These are phyloP conservation scores for Fraxinus nigra DNA, from an alignment of 305 asterid species.

Conservation along the genomic window DNA sequence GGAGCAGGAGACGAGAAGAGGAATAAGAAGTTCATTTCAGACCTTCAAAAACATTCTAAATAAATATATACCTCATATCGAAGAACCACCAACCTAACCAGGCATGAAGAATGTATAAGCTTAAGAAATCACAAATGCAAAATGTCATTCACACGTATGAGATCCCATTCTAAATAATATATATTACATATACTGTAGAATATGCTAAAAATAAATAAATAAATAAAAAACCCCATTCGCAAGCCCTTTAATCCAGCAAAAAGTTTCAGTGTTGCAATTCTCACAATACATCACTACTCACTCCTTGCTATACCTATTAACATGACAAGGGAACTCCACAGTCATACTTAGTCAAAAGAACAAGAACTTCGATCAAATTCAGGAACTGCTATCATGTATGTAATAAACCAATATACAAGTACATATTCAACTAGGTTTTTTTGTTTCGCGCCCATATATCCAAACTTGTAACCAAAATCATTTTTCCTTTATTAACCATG, in stretches of 20 bases:
- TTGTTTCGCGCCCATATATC: neutral
- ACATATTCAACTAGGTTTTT: neutral
- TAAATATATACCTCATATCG: neutral
- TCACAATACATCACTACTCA: neutral
- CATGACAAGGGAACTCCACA: neutral
- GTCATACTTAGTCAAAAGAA: neutral
- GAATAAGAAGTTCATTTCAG: neutral
- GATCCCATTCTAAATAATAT: neutral
- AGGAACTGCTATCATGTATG: neutral
- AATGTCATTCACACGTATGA: neutral
- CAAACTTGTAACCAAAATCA: neutral
- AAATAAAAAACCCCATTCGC: neutral
- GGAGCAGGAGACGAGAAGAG: neutral
- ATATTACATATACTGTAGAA: neutral
- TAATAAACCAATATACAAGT: neutral
- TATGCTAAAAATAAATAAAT: neutral
- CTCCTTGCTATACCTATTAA: neutral
- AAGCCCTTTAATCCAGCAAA: neutral
- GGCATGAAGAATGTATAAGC: neutral
- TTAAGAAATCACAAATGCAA: neutral
- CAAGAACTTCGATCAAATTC: neutral
- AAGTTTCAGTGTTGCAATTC: neutral
- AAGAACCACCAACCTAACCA: neutral
- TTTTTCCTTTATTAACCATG: neutral
- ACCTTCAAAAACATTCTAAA: neutral